A percentile compares a stretch with the other conserved stretches of the same genome.
These are phyloP conservation scores for Plantago elongata DNA, from an alignment of 257 asterid species.

Conservation along the genomic window DNA sequence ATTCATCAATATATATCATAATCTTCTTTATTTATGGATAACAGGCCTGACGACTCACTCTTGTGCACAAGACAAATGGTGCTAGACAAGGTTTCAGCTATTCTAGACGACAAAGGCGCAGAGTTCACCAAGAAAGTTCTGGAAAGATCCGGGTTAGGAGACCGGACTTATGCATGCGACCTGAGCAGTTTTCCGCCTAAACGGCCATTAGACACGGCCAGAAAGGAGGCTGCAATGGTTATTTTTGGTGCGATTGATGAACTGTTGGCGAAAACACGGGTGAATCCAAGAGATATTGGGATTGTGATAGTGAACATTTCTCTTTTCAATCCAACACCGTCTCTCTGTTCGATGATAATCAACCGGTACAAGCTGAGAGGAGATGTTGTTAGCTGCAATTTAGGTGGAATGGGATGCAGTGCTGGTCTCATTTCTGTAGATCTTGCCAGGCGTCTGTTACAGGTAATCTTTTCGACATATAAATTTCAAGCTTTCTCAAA, in stretches of 20 bases:
- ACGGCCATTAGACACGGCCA: constrained; percentile 23
- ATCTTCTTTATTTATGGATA: too few species aligned
- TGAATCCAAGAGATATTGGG: constrained; percentile 43
- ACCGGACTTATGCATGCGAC: constrained; percentile 25
- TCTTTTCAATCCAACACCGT: constrained; percentile 44
- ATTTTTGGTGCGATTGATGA: constrained; percentile 45
- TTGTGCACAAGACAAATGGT: constrained; percentile 18
- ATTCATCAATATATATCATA: too few species aligned
- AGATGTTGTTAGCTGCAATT: constrained; percentile 41
- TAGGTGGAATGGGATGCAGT: constrained; percentile 64
- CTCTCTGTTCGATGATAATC: constrained; percentile 46
- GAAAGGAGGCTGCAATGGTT: constrained; percentile 41
- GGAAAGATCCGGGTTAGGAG: constrained; percentile 41
- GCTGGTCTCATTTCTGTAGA: constrained; percentile 44
- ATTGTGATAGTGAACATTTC: constrained; percentile 42
- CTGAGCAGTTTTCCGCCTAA: constrained; percentile 30
- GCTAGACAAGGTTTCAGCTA: constrained; percentile 3
- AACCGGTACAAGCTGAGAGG: constrained; percentile 52
- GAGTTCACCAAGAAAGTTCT: constrained; percentile 30
- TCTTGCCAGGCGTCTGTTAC: constrained; percentile 48
- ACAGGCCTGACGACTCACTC: constrained; percentile 27
- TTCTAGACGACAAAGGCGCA: constrained; percentile 23
- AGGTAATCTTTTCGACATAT: constrained; percentile 20
- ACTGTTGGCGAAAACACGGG: constrained; percentile 34
- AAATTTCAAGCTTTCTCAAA: not conserved